Base-by-base conservation (phyloP, 78 protist species). In the Fonticula alba region DNA sequence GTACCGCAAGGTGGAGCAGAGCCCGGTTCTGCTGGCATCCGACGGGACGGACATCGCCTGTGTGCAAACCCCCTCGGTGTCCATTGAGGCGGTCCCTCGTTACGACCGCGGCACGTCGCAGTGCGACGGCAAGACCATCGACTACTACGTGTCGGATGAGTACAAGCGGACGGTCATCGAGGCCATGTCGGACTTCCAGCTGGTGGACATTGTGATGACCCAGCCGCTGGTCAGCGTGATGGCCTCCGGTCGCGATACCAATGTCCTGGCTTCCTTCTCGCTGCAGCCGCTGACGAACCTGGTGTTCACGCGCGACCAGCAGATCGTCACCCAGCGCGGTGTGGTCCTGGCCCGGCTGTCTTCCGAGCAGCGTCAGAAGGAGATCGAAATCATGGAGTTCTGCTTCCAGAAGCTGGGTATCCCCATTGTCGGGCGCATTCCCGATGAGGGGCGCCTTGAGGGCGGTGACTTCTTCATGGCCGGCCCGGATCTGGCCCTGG, bases 391-490 rank as follows among this genome's bases (percentile, higher is more conserved):
- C 20, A 82, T 83, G 81, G 46, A 71, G 60, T 75, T 83, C 24
- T 62, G 73, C 52, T 80, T 71, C 56, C 62, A 84, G 37, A 60
- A 80, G 32, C 47, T 88, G 3, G 94, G 88, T 22, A 3, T 88
- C 46, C 63, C 72, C 38, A 72, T 82, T n/a, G 17, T 81, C n/a
- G 94, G 90, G 33, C 60, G 71, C 31, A 73, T 88, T 1, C 82
- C 81, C 14, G 74, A 47, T 3, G 85, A 85, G 14, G 87, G 82
- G 0, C 68, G 55, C 20, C 24, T 76, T 9, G 87, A 82, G 52
- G 87, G 87, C 13, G 87, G 94, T 33, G 94, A 88, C 66, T 88
- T 88, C 71, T 73, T 76, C 31, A 77, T 88, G 46, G 20, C 54
- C 7, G 81, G 83, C 29, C 14, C n/a, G 36, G 93, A 81, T 0